Conservation (phyloP, 768 basidiomycete species). For the Russula ochroleuca region DNA sequence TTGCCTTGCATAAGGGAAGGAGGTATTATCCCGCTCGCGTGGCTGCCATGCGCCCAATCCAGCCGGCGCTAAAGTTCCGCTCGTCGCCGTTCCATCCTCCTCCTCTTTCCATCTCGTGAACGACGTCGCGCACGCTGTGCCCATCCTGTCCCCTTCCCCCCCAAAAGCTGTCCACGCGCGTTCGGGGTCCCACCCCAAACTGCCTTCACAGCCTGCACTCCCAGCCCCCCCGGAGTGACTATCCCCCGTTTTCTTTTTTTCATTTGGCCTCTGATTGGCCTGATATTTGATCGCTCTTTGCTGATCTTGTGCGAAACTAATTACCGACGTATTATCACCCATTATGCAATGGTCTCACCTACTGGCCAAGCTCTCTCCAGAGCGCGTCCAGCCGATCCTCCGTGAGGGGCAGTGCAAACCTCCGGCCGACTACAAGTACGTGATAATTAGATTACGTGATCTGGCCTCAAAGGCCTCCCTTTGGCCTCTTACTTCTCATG, state of each 20-base stretch:
- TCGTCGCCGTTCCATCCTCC: neutral
- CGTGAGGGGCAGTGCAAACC: conserved; percentile 25
- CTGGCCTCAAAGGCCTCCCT: conserved; percentile 3
- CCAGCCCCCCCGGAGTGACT: neutral
- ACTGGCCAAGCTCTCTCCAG: conserved; percentile 21
- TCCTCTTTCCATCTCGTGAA: neutral
- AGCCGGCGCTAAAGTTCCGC: conserved; percentile 5
- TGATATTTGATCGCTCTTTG: neutral
- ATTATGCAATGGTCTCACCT: conserved; percentile 18
- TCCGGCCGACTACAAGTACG: conserved; percentile 21
- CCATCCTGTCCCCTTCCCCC: conserved; percentile 6
- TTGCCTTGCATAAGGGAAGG: neutral
- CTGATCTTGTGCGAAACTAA: neutral
- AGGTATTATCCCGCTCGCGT: conserved; percentile 6
- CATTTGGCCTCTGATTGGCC: conserved; percentile 1
- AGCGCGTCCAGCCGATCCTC: conserved; percentile 13
- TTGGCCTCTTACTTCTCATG: conserved; percentile 13
- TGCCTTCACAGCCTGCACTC: conserved; percentile 18
- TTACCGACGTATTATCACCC: neutral
- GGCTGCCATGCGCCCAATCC: conserved; percentile 14
- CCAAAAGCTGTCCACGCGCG: conserved; percentile 10
- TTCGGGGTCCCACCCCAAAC: conserved; percentile 18
- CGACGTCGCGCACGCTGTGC: conserved; percentile 18
- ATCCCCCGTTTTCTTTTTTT: neutral
- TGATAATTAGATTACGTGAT: conserved; percentile 22